These are phyloP conservation scores for Suhomyces yuchorum DNA, from an alignment of 1,139 yeast genomes.

Conservation along the genomic window DNA sequence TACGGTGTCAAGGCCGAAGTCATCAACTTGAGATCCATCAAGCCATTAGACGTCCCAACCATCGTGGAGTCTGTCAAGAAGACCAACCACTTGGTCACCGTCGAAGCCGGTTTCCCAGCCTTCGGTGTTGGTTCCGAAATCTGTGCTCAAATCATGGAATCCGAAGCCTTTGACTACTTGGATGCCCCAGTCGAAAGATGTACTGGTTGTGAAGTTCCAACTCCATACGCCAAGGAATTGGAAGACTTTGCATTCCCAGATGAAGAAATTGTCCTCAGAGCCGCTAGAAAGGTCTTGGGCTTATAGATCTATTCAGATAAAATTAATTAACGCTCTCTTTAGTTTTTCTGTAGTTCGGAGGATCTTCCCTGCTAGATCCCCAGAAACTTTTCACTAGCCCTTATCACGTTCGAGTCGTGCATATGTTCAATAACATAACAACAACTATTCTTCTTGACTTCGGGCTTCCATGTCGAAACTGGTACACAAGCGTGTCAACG, in stretches of 20 bases:
- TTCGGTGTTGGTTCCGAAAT: conserved; percentile 99
- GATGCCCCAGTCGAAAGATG: conserved; percentile 99
- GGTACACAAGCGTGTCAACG: conserved; percentile 24
- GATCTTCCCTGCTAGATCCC: too few species aligned
- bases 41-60: conserved; percentile 91
- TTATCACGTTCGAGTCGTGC: background rate
- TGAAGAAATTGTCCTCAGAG: conserved; percentile 85
- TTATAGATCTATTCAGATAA: conserved; percentile 33
- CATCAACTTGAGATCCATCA: conserved; percentile 91
- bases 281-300: conserved; percentile 86
- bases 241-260: conserved; percentile 99
- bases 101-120: conserved; percentile 97
- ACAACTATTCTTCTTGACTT: background rate
- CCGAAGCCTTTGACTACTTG: conserved; percentile 96
- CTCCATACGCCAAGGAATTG: conserved; percentile 95
- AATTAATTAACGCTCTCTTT: conserved; percentile 3
- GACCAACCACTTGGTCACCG: conserved; percentile 94
- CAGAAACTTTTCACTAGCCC: too few species aligned
- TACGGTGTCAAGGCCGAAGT: conserved; percentile 92
- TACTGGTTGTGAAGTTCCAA: conserved; percentile 99
- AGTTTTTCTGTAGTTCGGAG: background rate
- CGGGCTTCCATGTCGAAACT: conserved; percentile 5
- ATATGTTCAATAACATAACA: background rate
- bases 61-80: conserved; percentile 88
- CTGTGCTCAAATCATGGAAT: conserved; percentile 97